phyloP scores from a whole-genome alignment of 352 stramenopile genomes.

The Discostella stelligera region DNA sequence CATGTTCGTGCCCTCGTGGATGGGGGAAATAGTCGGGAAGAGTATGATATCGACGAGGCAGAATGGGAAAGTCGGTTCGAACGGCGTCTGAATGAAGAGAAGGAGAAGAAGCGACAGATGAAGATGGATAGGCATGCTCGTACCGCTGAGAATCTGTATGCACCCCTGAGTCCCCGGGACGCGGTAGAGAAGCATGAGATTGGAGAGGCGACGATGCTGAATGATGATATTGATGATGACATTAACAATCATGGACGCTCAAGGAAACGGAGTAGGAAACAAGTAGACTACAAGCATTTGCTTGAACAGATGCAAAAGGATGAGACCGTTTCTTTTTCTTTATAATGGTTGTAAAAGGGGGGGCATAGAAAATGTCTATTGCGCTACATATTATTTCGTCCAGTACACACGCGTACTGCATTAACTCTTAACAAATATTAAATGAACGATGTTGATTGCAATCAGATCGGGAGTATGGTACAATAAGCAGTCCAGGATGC shows the following conservation, averaged over 20 bases:
- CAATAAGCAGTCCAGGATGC: no score
- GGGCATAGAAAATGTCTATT: not conserved
- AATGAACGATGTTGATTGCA: no score
- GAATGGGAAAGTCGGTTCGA: slow-evolving; percentile 81
- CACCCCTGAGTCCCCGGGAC: not conserved
- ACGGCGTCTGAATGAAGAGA: slow-evolving; percentile 73
- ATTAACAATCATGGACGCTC: slow-evolving; percentile 37
- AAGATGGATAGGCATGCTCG: slow-evolving; percentile 64
- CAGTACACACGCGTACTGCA: no score
- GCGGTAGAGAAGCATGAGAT: slow-evolving; percentile 5
- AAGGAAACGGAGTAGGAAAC: slow-evolving; percentile 71
- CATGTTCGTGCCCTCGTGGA: slow-evolving; percentile 77
- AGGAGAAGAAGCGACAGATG: slow-evolving; percentile 75
- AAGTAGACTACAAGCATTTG: slow-evolving; percentile 76
- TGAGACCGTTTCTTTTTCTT: slow-evolving; percentile 28
- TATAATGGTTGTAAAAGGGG: slow-evolving; percentile 16
- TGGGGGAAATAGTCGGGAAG: slow-evolving; percentile 68
- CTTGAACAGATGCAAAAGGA: slow-evolving; percentile 78
- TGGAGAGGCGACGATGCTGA: slow-evolving; percentile 1
- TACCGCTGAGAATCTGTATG: slow-evolving; percentile 29
- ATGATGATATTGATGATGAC: slow-evolving; percentile 29
- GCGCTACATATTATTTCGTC: no score
- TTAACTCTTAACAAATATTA: no score
- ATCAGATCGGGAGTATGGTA: no score
- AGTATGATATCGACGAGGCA: slow-evolving; percentile 66